Evolutionary conservation across 176 grass and related monocot genomes (phyloP).

Genomic region (Eragrostis curvula): DNA sequence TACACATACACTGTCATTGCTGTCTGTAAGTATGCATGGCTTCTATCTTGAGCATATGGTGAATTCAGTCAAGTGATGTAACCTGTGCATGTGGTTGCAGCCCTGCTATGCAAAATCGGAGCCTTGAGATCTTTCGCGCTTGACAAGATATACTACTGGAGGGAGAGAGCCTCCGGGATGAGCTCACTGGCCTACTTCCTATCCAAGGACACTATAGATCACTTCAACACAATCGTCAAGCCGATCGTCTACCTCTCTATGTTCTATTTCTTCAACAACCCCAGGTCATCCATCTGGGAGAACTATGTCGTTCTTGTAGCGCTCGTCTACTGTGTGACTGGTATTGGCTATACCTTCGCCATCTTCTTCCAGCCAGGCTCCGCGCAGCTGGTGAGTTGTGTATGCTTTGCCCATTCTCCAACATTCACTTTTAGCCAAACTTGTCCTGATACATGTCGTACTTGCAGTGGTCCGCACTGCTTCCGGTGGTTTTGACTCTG

Average conservation of each 20-base stretch:
- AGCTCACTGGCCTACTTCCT: constrained; percentile 77
- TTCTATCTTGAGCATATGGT: constrained; percentile 10
- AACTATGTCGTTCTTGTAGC: constrained; percentile 63
- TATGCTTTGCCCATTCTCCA: background rate
- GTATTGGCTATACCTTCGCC: constrained; percentile 76
- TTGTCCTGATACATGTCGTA: constrained; percentile 1
- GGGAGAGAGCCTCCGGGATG: constrained; percentile 78
- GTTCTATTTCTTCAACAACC: constrained; percentile 94
- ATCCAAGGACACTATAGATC: constrained; percentile 73
- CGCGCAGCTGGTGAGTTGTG: constrained; percentile 58
- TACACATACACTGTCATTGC: constrained; percentile 90
- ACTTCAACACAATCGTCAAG: constrained; percentile 80
- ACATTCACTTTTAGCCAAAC: background rate
- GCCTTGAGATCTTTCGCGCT: constrained; percentile 74
- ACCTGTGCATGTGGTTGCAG: constrained; percentile 27
- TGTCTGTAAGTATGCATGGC: constrained; percentile 63
- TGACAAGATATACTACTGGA: constrained; percentile 76
- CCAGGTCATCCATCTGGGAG: constrained; percentile 72
- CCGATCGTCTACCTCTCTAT: constrained; percentile 85
- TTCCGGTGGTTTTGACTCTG: constrained; percentile 73
- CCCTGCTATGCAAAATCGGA: constrained; percentile 80
- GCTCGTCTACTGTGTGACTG: constrained; percentile 72
- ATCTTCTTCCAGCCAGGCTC: constrained; percentile 84
- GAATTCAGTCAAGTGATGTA: constrained; percentile 7
- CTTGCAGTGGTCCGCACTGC: constrained; percentile 71